Evolutionary conservation across 2,329 filamentous ascomycete genomes (phyloP).

Genomic region (Aureobasidium lini): DNA sequence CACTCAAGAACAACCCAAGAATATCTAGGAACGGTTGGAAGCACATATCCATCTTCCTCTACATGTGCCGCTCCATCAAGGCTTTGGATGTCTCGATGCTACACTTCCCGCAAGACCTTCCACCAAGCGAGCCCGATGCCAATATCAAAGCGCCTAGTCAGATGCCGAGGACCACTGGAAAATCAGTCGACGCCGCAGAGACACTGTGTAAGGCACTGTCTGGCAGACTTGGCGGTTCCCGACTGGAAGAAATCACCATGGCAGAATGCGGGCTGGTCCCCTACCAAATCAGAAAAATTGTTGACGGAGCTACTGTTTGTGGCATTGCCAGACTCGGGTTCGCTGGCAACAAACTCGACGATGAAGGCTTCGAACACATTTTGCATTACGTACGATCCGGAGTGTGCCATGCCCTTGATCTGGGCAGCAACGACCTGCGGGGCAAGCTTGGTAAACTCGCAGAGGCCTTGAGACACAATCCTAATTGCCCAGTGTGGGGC

Average conservation of each 20-base stretch:
- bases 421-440: conserved; percentile 72
- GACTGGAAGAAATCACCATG: conserved; percentile 75
- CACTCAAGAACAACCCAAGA: conserved; percentile 80
- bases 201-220: conserved; percentile 69
- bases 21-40: conserved; percentile 85
- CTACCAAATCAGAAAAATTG: conserved; percentile 63
- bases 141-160: conserved; percentile 18
- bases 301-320: conserved; percentile 75
- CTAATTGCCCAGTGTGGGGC: conserved; percentile 59
- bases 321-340: conserved; percentile 73
- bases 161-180: conserved; percentile 17
- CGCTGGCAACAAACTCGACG: conserved; percentile 71
- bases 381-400: conserved; percentile 67
- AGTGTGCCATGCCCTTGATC: conserved; percentile 77
- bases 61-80: conserved; percentile 81
- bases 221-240: conserved; percentile 66
- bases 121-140: conserved; percentile 19
- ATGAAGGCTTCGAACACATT: conserved; percentile 67
- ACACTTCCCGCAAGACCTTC: conserved; percentile 55
- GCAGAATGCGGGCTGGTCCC: conserved; percentile 69
- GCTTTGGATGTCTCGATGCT: conserved; percentile 81
- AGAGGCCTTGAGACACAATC: conserved; percentile 40
- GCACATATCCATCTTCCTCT: conserved; percentile 79
- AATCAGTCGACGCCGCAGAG: conserved; percentile 47
- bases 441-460: conserved; percentile 40